A percentile compares a stretch with the other conserved stretches of the same genome.
Evolutionary conservation across 2,329 filamentous ascomycete species (phyloP).

Genomic region (Ceratocystis lukuohia): DNA sequence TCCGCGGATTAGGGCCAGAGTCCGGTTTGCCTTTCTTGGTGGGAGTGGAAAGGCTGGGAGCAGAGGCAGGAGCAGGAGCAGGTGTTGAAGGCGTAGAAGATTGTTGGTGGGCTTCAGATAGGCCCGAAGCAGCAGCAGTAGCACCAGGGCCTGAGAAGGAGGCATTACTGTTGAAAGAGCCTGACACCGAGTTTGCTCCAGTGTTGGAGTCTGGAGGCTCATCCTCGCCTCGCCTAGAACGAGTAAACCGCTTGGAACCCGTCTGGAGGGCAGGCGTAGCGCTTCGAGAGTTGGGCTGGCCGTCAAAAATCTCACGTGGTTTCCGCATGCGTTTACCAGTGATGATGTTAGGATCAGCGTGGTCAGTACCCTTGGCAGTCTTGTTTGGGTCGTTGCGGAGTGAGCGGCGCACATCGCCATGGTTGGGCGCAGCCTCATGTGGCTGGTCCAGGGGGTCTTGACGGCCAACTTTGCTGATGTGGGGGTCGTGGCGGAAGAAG

Average conservation of each 20-base stretch:
- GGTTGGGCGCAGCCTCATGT: slow-evolving; percentile 27
- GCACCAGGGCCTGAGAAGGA: slow-evolving; percentile 4
- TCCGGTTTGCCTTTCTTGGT: background rate
- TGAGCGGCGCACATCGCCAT: slow-evolving; percentile 39
- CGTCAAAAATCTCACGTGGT: slow-evolving; percentile 37
- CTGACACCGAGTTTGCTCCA: slow-evolving; percentile 22
- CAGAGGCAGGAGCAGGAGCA: background rate
- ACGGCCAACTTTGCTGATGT: slow-evolving; percentile 42
- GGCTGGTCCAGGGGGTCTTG: slow-evolving; percentile 44
- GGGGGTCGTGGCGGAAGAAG: slow-evolving; percentile 47
- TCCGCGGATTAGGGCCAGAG: slow-evolving; percentile 12
- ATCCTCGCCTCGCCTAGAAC: slow-evolving; percentile 26
- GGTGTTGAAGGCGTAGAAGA: slow-evolving; percentile 6
- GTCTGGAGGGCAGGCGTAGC: slow-evolving; percentile 34
- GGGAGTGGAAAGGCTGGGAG: background rate
- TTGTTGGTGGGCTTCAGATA: slow-evolving; percentile 1
- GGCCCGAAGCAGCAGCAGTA: background rate
- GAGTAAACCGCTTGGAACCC: slow-evolving; percentile 8
- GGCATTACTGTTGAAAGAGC: slow-evolving; percentile 28
- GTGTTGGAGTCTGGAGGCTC: slow-evolving; percentile 25
- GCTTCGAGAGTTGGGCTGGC: slow-evolving; percentile 36
- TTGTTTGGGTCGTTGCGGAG: slow-evolving; percentile 44
- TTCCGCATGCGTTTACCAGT: slow-evolving; percentile 42
- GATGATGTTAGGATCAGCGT: slow-evolving; percentile 33
- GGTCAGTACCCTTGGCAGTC: slow-evolving; percentile 46